Evolutionary conservation across 495 filamentous ascomycete genomes (phyloP), one percentile per base, ranked within the genome.

Genomic region (Podospora appendiculata): DNA sequence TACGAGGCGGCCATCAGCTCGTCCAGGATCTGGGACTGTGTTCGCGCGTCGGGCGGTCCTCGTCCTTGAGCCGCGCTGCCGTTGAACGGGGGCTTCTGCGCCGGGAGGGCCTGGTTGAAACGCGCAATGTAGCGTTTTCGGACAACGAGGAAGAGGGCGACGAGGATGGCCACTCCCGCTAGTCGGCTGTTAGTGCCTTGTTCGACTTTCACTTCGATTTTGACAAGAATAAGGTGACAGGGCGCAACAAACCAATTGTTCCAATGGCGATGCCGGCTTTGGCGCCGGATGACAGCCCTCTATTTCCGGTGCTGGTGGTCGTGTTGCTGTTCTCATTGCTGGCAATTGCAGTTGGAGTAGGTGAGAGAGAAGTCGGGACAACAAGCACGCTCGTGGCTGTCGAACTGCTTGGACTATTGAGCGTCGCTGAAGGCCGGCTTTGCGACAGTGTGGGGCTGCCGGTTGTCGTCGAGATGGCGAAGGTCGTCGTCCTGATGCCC

Each of bases 1-100:
- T 69, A 63, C 8, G 66, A 62, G 2, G 61, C 55, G 11, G 59
- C 55, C 41, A 69, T 58, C 2, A 69, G 62, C 17, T 69, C 62
- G 32, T 65, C 59, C 50, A 69, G 56, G 32, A 63, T 67, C 38
- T 58, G 59, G 1, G 64, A 65, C 33, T 59, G 50, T 13, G 57
- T 63, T 38, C 51, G 41, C 8, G 42, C 13, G 33, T 49, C 44
- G 51, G 14, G 33, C 6, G 48, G 39, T 33, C 16, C 17, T 49
- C 38, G 9, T 41, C 17, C 3, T 41, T 14, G 36, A 38, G 36
- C 36, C 3, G 3, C 36, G 13, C 38, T 42, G 18, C 6, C 3
- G 12, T 11, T 5, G 17, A 14, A 32, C 18, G 36, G 38, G 51
- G 8, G 18, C 12, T 17, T 36, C 1, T 8, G 17, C 13, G 32